These are phyloP conservation scores for Xylariaceae sp. DNA, from an alignment of 2,329 filamentous ascomycete species.

Conservation along the genomic window DNA sequence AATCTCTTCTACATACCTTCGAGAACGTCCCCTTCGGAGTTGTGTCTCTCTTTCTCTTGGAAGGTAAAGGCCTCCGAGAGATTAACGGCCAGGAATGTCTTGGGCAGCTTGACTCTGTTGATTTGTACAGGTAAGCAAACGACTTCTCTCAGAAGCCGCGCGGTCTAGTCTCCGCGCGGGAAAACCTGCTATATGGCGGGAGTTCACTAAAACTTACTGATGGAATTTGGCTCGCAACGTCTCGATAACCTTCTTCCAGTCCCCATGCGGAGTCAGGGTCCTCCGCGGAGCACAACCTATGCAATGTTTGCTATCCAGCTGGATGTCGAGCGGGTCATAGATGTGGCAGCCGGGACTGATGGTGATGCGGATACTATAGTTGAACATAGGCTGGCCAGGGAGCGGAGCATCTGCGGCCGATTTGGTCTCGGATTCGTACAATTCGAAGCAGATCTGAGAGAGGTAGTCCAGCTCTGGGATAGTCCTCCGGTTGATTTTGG, in stretches of 20 bases:
- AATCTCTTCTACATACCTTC: no score
- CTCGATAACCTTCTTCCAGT: constrained; percentile 97
- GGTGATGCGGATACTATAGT: constrained; percentile 93
- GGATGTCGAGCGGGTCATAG: constrained; percentile 91
- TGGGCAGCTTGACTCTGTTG: constrained; percentile 55
- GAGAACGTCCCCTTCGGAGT: constrained; percentile 38
- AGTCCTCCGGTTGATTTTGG: constrained; percentile 89
- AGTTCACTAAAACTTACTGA: constrained; percentile 55
- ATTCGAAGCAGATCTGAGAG: constrained; percentile 94
- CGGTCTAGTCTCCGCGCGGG: no score
- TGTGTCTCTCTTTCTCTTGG: constrained; percentile 46
- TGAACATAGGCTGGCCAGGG: constrained; percentile 64
- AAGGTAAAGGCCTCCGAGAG: constrained; percentile 56
- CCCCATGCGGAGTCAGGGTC: constrained; percentile 80
- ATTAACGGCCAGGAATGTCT: constrained; percentile 59
- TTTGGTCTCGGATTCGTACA: constrained; percentile 89
- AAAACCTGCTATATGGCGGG: no score
- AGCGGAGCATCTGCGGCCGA: constrained; percentile 33
- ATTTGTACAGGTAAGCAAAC: constrained; percentile 10
- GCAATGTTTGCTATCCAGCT: constrained; percentile 91
- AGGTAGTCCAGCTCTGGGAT: constrained; percentile 98
- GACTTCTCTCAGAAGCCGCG: no score
- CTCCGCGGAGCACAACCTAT: constrained; percentile 90
- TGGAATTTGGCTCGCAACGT: constrained; percentile 92
- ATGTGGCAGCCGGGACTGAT: constrained; percentile 95